Conservation (phyloP, 768 basidiomycete species). For the Boletus vermiculosoides region DNA sequence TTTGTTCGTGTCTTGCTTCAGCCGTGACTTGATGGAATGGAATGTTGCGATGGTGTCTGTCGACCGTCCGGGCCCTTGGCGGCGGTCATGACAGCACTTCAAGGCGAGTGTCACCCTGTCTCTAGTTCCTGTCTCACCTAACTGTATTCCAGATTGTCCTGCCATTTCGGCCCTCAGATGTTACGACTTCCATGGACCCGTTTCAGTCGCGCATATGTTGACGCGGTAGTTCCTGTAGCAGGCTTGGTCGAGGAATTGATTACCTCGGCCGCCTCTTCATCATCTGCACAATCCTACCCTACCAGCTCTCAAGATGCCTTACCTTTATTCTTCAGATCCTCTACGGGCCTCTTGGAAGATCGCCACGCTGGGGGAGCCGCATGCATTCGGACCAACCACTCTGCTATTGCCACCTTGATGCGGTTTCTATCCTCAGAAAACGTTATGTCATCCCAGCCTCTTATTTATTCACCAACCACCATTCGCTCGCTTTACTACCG, state of each 20-base stretch:
- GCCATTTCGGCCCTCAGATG: neutral
- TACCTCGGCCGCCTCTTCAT: neutral
- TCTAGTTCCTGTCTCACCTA: neutral
- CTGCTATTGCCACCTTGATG: conserved; percentile 16
- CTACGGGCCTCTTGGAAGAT: neutral
- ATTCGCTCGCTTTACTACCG: conserved; percentile 42
- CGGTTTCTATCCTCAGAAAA: conserved; percentile 16
- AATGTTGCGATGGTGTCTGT: conserved; percentile 76
- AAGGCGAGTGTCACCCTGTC: conserved; percentile 19
- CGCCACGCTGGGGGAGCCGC: neutral
- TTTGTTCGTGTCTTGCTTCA: neutral
- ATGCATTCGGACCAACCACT: neutral
- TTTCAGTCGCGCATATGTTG: neutral
- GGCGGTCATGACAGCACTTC: conserved; percentile 32
- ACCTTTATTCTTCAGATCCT: neutral
- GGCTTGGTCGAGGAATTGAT: neutral
- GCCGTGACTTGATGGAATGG: conserved; percentile 50
- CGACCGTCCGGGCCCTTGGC: conserved; percentile 48
- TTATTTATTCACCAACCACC: conserved; percentile 27
- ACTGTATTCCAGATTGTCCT: conserved; percentile 5
- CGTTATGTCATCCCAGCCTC: conserved; percentile 6
- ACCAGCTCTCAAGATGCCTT: neutral
- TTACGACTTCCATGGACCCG: conserved; percentile 1
- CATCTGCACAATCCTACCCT: neutral
- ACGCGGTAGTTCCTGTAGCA: neutral